Evolutionary conservation across 495 filamentous ascomycete species (phyloP).

Genomic region (Neurospora cerealis): DNA sequence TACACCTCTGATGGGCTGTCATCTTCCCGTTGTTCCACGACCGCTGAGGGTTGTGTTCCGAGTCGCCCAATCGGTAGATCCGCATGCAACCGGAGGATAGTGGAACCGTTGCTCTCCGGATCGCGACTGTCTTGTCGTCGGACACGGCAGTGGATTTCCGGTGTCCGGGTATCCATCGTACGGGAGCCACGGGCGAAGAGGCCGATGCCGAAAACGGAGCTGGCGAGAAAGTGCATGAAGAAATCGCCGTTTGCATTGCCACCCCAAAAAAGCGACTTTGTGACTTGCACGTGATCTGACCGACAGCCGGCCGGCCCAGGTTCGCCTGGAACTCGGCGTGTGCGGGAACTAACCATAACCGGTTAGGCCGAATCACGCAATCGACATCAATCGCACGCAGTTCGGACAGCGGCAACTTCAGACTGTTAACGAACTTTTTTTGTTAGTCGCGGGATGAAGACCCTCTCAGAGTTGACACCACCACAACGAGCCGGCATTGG

Average conservation of each 20-base stretch:
- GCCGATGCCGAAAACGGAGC: neutral
- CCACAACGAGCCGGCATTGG: neutral
- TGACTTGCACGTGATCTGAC: neutral
- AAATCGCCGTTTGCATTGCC: neutral
- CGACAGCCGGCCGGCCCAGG: neutral
- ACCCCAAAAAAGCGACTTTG: neutral
- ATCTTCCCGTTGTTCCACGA: neutral
- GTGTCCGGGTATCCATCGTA: neutral
- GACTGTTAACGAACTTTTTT: neutral
- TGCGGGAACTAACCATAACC: neutral
- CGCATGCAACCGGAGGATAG: neutral
- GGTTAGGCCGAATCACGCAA: constrained; percentile 22
- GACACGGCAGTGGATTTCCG: neutral
- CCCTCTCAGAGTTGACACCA: neutral
- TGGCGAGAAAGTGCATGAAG: neutral
- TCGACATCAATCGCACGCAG: constrained; percentile 13
- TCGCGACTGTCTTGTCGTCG: neutral
- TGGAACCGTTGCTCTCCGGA: neutral
- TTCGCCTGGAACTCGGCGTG: neutral
- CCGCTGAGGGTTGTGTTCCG: neutral
- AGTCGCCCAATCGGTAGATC: neutral
- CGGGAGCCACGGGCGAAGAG: neutral
- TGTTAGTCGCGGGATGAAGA: neutral
- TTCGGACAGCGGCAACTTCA: constrained; percentile 7
- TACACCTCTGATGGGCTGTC: neutral